Percentiles rank a stretch among this genome's conserved stretches.
Conservation (phyloP, 345 rosid genomes). For the Diplotaxis tenuifolia region DNA sequence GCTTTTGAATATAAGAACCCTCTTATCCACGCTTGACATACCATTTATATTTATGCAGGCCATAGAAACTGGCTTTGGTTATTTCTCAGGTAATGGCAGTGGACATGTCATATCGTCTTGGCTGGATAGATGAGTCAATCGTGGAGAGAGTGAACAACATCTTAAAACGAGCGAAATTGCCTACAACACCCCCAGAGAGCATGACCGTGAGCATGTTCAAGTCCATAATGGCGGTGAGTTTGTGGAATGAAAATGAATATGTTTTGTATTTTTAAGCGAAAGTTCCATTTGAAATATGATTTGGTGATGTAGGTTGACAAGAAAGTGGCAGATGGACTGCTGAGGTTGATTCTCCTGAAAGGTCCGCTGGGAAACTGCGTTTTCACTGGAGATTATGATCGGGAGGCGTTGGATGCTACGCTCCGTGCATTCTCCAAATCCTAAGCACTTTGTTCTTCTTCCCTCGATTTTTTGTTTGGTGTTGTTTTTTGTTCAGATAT, state of each 20-base stretch:
- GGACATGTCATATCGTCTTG: constrained; percentile 96
- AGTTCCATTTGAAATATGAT: background rate
- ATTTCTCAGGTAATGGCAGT: constrained; percentile 99
- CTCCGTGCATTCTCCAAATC: constrained; percentile 59
- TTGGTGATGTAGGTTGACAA: constrained; percentile 72
- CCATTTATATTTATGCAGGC: constrained; percentile 57
- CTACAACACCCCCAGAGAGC: constrained; percentile 66
- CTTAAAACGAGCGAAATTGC: constrained; percentile 67
- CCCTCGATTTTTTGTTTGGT: constrained; percentile 6
- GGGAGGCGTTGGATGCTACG: constrained; percentile 78
- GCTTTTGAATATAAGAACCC: too few species aligned
- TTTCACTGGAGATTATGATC: constrained; percentile 88
- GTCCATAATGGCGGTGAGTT: constrained; percentile 91
- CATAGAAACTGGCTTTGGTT: constrained; percentile 89
- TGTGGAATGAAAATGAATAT: background rate
- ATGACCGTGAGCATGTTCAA: constrained; percentile 93
- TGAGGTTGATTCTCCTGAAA: constrained; percentile 89
- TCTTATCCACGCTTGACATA: constrained; percentile 11
- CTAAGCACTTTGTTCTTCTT: constrained; percentile 1
- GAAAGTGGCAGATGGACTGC: constrained; percentile 95
- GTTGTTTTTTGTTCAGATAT: constrained; percentile 6
- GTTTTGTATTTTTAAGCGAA: background rate
- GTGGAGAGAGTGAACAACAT: constrained; percentile 69
- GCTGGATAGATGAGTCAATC: constrained; percentile 89
- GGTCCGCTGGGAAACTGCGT: constrained; percentile 93